Conservation (phyloP, 2,329 filamentous ascomycete species). For the Ophiocordyceps sinensis region DNA sequence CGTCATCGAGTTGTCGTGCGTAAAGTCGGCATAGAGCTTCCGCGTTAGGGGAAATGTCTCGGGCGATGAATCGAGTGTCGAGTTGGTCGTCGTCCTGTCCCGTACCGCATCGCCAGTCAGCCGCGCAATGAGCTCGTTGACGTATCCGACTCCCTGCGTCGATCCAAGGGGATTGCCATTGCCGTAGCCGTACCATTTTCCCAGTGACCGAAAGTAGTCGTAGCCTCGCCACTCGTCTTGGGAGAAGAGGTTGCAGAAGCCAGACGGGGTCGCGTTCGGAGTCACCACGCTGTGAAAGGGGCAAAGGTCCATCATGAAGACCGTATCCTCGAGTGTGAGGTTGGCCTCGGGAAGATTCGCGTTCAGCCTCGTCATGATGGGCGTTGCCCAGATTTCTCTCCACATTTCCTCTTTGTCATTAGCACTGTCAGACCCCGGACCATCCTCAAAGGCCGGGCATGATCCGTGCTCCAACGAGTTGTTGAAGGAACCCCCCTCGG, state of each 20-base stretch:
- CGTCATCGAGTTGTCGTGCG: constrained; percentile 80
- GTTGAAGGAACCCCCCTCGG: constrained; percentile 52
- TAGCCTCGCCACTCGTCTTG: constrained; percentile 61
- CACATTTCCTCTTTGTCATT: constrained; percentile 40
- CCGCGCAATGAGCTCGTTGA: constrained; percentile 75
- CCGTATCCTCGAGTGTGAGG: constrained; percentile 45
- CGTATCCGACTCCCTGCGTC: constrained; percentile 76
- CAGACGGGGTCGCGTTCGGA: constrained; percentile 33
- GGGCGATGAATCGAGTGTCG: constrained; percentile 53
- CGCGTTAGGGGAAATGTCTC: constrained; percentile 59
- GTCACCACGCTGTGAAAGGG: constrained; percentile 69
- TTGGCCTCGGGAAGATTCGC: constrained; percentile 51
- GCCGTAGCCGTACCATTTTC: constrained; percentile 75
- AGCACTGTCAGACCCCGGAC: constrained; percentile 32
- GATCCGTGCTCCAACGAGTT: constrained; percentile 68
- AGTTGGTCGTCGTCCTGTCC: constrained; percentile 65
- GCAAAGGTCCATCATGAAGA: constrained; percentile 78
- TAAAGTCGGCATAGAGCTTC: constrained; percentile 74
- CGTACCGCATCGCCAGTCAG: constrained; percentile 54
- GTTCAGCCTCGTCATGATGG: constrained; percentile 58
- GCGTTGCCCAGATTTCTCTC: constrained; percentile 46
- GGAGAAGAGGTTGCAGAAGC: constrained; percentile 66
- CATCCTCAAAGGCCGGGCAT: constrained; percentile 57
- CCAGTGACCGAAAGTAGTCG: constrained; percentile 65
- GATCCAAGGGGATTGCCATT: constrained; percentile 65